Evolutionary conservation across 805 yeast genomes (phyloP), one percentile per base, ranked within the genome.

Genomic region (Suhomyces sp.): DNA sequence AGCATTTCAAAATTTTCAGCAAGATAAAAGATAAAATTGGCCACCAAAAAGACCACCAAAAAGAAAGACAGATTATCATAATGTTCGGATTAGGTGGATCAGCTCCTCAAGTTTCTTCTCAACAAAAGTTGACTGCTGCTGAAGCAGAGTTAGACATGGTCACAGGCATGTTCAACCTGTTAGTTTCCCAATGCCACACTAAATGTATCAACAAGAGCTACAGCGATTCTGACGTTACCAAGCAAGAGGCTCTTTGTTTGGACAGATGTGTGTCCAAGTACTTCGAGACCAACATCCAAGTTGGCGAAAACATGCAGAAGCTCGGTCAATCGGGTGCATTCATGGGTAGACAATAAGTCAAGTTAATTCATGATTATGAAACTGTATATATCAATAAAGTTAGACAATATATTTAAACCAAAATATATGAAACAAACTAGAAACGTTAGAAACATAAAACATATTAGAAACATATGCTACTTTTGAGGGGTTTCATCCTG

Each of bases 81-180:
- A 87, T 87, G 93, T 79, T 87, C 66, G 93, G 93, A 62, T 78
- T 88, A 58, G 92, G 92, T 58, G 86, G 86, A 56, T 79, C 82
- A 53, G 79, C 87, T 59, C 92, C 93, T 57, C 89, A 85, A 68
- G 65, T 84, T 57, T 77, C 87, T 22, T 80, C 90, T 40, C 87
- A 85, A 57, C 91, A 86, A 69, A 88, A 88, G 69, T 78, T 88
- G 55, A 80, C 80, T 64, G 96, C 96, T 59, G 99, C 99, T 48
- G 98, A 93, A 75, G 89, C 97, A 52, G 99, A 93, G 73, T 81
- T 93, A 60, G 99, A 93, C 71, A 87, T 94, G 85, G 97, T 93
- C 61, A 92, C 97, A 39, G 97, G 94, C 61, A 91, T 93, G 97
- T 93, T 93, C 83, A 93, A 93, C 82, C 60, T 85, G 64, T 78